A percentile compares a stretch with the other conserved stretches of the same genome.
Conservation (phyloP, 371 early-diverging fungal species). For the Actinomortierella wolfii region DNA sequence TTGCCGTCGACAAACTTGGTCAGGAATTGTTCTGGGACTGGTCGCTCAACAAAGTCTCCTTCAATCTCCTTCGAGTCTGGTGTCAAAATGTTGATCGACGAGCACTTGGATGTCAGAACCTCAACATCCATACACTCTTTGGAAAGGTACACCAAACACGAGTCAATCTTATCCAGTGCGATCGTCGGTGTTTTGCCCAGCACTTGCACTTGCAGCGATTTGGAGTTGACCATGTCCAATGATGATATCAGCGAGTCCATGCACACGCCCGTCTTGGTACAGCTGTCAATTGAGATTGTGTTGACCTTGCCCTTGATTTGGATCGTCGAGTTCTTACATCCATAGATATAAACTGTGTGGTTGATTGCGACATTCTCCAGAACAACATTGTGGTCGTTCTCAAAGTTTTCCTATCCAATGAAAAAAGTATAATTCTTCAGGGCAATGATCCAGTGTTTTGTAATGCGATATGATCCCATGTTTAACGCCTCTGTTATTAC, state of each 20-base stretch:
- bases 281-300: slow-evolving; percentile 82
- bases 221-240: slow-evolving; percentile 91
- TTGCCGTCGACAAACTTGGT: slow-evolving; percentile 81
- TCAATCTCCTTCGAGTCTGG: slow-evolving; percentile 67
- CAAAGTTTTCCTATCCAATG: slow-evolving; percentile 68
- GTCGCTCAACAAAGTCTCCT: slow-evolving; percentile 82
- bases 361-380: slow-evolving; percentile 83
- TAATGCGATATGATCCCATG: neutral
- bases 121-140: slow-evolving; percentile 77
- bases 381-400: slow-evolving; percentile 74
- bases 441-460: neutral
- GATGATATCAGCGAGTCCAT: slow-evolving; percentile 85
- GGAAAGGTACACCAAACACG: slow-evolving; percentile 86
- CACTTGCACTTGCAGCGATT: slow-evolving; percentile 90
- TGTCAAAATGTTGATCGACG: slow-evolving; percentile 83
- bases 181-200: slow-evolving; percentile 84
- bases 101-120: slow-evolving; percentile 89
- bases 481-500: slow-evolving; percentile 5
- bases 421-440: neutral
- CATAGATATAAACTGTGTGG: slow-evolving; percentile 91
- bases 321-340: slow-evolving; percentile 89
- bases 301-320: slow-evolving; percentile 92
- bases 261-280: slow-evolving; percentile 87
- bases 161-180: slow-evolving; percentile 92
- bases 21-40: slow-evolving; percentile 93